These are phyloP conservation scores for Cryomyces minteri DNA, from an alignment of 495 filamentous ascomycete genomes.

Conservation along the genomic window DNA sequence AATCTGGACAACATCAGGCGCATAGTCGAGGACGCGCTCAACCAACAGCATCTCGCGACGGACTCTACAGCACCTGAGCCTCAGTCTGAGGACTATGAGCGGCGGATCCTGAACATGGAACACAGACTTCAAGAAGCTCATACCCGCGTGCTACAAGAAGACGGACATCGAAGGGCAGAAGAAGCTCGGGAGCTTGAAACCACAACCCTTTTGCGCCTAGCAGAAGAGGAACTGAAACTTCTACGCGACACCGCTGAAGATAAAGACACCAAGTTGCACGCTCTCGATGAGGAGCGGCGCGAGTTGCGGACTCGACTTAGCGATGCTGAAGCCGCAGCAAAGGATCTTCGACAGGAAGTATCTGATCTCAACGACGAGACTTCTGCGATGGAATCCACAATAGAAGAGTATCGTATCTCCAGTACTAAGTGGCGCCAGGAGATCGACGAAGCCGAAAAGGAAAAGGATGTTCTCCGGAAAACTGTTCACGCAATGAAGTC, in stretches of 20 bases:
- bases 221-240: slow-evolving; percentile 51
- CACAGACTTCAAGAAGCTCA: slow-evolving; percentile 20
- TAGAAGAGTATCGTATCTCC: slow-evolving; percentile 43
- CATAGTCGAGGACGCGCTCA: slow-evolving; percentile 35
- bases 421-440: slow-evolving; percentile 34
- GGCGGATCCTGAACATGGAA: slow-evolving; percentile 24
- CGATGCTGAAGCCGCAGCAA: slow-evolving; percentile 5
- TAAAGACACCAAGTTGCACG: slow-evolving; percentile 34
- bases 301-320: slow-evolving; percentile 11
- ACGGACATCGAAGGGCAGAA: slow-evolving; percentile 42
- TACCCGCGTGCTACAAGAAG: slow-evolving; percentile 37
- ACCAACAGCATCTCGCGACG: slow-evolving; percentile 11
- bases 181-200: slow-evolving; percentile 58
- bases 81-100: slow-evolving; percentile 22
- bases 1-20: slow-evolving; percentile 34
- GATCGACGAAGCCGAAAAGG: slow-evolving; percentile 31
- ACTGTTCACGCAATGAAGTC: slow-evolving; percentile 47
- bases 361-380: slow-evolving; percentile 20
- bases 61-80: slow-evolving; percentile 12
- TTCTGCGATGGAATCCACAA: slow-evolving; percentile 33
- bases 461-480: slow-evolving; percentile 34
- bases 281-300: slow-evolving; percentile 34
- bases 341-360: slow-evolving; percentile 4
- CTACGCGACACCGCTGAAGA: slow-evolving; percentile 53
- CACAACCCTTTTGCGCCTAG: slow-evolving; percentile 48